Evolutionary conservation across 1,284 basidiomycete genomes (phyloP).

Genomic region (Puccinia horiana): DNA sequence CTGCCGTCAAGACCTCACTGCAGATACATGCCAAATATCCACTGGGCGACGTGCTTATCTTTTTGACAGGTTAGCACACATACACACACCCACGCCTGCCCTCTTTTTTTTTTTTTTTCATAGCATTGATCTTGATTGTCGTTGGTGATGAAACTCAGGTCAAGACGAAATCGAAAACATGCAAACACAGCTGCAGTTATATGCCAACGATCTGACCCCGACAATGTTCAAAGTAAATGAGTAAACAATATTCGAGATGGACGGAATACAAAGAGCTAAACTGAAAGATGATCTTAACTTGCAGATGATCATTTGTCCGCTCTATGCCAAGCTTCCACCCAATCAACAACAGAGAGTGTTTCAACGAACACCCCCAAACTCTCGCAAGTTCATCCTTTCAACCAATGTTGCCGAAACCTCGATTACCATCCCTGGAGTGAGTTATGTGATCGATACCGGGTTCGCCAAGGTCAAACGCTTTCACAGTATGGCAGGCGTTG

Average conservation of each 20-base stretch:
- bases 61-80: slow-evolving; percentile 71
- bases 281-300: slow-evolving; percentile 58
- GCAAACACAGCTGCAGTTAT: slow-evolving; percentile 70
- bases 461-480: slow-evolving; percentile 94
- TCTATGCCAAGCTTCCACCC: slow-evolving; percentile 81
- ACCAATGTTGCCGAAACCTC: slow-evolving; percentile 98
- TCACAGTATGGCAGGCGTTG: slow-evolving; percentile 62
- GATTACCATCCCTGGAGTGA: slow-evolving; percentile 93
- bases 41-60: slow-evolving; percentile 86
- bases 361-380: slow-evolving; percentile 67
- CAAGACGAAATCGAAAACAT: slow-evolving; percentile 96
- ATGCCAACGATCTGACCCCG: slow-evolving; percentile 56
- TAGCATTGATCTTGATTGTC: slow-evolving; percentile 13
- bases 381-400: slow-evolving; percentile 85
- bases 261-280: slow-evolving; percentile 64
- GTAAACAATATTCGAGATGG: not conserved
- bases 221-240: slow-evolving; percentile 51
- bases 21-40: slow-evolving; percentile 81
- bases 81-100: too few relatives aligned
- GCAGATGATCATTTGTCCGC: slow-evolving; percentile 73
- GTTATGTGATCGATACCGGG: slow-evolving; percentile 91
- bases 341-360: slow-evolving; percentile 79
- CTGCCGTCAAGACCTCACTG: slow-evolving; percentile 83
- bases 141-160: slow-evolving; percentile 61
- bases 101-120: not conserved